phyloP scores from a whole-genome alignment of 306 rosid species.

The Corylus avellana region DNA sequence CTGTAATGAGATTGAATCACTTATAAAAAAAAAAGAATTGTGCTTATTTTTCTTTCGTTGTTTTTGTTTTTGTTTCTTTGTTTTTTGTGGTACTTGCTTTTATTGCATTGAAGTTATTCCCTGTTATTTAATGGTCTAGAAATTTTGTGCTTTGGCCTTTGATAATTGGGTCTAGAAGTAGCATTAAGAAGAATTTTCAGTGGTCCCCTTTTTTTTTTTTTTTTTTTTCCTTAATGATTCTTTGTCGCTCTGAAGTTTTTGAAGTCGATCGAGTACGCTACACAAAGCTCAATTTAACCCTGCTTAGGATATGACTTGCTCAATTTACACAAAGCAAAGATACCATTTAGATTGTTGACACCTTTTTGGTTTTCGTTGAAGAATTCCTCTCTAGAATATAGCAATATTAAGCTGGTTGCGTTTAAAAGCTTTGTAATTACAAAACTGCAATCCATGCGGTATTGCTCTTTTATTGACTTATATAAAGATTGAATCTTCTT shows the following conservation, averaged over 20 bases:
- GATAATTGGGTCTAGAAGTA: neutral
- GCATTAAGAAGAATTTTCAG: neutral
- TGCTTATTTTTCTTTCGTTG: neutral
- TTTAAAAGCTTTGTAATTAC: neutral
- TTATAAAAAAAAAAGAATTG: no score
- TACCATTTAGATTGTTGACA: neutral
- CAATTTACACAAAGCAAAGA: neutral
- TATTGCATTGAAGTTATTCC: neutral
- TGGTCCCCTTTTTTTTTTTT: neutral
- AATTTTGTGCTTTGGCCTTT: neutral
- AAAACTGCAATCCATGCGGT: neutral
- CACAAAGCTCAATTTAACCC: neutral
- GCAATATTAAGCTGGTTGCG: neutral
- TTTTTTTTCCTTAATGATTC: neutral
- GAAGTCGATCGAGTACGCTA: neutral
- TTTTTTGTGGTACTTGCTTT: neutral
- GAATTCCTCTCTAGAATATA: neutral
- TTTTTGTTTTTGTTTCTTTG: no score
- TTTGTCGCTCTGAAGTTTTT: neutral
- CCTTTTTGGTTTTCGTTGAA: neutral
- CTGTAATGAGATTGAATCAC: no score
- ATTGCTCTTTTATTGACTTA: neutral
- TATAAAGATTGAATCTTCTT: neutral
- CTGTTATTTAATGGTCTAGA: neutral
- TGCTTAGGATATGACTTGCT: neutral